Evolutionary conservation across 1,284 basidiomycete genomes (phyloP).

Genomic region (Puccinia polysora): DNA sequence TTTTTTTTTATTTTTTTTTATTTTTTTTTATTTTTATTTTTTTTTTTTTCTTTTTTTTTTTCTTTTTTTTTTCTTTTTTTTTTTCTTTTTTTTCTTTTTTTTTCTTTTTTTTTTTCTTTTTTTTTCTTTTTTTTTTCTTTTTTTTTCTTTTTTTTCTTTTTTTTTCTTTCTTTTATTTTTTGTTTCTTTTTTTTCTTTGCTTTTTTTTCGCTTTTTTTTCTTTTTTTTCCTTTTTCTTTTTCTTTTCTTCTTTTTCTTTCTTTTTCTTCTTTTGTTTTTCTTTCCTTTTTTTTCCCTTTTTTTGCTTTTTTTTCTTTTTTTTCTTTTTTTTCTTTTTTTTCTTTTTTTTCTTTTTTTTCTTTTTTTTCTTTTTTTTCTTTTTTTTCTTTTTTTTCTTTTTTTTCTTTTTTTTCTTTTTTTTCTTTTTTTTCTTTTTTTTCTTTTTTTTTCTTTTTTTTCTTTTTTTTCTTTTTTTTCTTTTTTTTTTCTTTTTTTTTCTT

Average conservation of each 20-base stretch:
- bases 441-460: conserved; percentile 3
- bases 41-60: not conserved
- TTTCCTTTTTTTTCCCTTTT: not conserved
- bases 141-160: conserved; percentile 4
- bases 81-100: not conserved
- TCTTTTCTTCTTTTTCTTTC: not conserved
- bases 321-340: not conserved
- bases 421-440: conserved; percentile 3
- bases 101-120: not conserved
- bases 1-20: not conserved
- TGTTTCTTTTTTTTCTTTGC: too few species aligned
- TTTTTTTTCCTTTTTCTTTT: not conserved
- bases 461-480: conserved; percentile 2
- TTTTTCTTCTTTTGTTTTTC: not conserved
- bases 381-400: conserved; percentile 7
- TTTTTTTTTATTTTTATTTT: not conserved
- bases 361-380: not conserved
- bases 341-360: not conserved
- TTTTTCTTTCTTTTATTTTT: too few species aligned
- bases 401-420: conserved; percentile 14
- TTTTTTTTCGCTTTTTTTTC: too few species aligned
- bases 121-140: not conserved
- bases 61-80: not conserved
- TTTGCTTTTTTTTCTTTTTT: not conserved
- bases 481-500: conserved; percentile 2